These are phyloP conservation scores for Pouteria glomerata DNA, from an alignment of 148 eudicot genomes.

Conservation along the genomic window DNA sequence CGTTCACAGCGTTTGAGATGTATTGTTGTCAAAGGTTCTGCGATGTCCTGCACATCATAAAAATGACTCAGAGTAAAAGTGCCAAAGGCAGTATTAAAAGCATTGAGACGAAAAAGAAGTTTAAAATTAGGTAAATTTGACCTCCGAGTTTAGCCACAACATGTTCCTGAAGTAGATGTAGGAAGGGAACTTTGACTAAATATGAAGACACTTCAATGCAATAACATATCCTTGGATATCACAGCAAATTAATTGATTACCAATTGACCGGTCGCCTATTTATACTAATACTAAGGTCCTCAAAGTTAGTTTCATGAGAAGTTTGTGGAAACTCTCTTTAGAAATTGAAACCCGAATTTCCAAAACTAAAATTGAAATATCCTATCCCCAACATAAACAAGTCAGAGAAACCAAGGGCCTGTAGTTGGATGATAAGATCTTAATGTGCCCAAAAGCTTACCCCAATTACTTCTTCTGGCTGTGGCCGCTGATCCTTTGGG, in stretches of 20 bases:
- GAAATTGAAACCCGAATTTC: neutral
- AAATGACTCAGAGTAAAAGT: neutral
- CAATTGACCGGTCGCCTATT: neutral
- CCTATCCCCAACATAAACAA: neutral
- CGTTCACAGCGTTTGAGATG: conserved; percentile 85
- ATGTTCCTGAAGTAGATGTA: too few species aligned
- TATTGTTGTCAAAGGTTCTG: conserved; percentile 91
- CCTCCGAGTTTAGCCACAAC: neutral
- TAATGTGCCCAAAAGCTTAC: conserved; percentile 32
- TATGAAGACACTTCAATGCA: neutral
- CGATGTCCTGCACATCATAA: conserved; percentile 66
- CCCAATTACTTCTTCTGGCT: conserved; percentile 96
- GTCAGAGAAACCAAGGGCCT: neutral
- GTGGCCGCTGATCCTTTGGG: conserved; percentile 89
- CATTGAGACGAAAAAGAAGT: neutral
- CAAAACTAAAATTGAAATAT: neutral
- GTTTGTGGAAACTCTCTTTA: neutral
- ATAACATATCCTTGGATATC: neutral
- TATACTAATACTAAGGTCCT: conserved; percentile 2
- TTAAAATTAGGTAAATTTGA: neutral
- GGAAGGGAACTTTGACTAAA: neutral
- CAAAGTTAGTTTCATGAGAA: neutral
- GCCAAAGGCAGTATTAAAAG: neutral
- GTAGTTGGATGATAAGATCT: neutral
- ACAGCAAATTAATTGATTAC: neutral